Evolutionary conservation across 192 early-diverging fungal genomes (phyloP).

Genomic region (Coemansia sp.): DNA sequence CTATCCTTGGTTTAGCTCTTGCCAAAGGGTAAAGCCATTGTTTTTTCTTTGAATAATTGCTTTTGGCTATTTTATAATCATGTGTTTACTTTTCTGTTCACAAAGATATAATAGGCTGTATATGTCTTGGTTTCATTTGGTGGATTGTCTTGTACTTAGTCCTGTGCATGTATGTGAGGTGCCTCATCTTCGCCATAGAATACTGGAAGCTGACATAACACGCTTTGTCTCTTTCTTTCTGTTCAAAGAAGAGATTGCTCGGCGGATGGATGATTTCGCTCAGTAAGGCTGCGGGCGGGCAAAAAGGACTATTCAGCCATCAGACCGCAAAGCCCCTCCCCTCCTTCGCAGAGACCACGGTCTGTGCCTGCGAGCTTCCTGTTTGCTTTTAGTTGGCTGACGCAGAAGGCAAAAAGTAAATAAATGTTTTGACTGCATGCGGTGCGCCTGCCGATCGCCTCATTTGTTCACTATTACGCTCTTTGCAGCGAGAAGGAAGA

Average conservation of each 20-base stretch:
- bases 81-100: background rate
- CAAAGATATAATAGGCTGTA: background rate
- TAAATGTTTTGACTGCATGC: background rate
- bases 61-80: background rate
- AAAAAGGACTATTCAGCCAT: background rate
- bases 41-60: background rate
- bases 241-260: too few relatives aligned
- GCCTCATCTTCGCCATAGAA: too few relatives aligned
- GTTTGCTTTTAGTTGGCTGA: background rate
- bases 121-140: background rate
- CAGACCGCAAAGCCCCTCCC: background rate
- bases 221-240: too few relatives aligned
- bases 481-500: background rate
- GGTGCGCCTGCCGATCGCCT: conserved; percentile 10
- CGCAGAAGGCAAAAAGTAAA: background rate
- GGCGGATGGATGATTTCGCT: background rate
- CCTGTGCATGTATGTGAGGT: too few relatives aligned
- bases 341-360: background rate
- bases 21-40: background rate
- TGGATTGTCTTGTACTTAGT: too few relatives aligned
- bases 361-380: background rate
- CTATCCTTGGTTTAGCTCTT: background rate
- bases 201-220: too few relatives aligned
- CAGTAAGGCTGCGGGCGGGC: background rate
- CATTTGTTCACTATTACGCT: background rate